Percentiles rank a stretch among this genome's conserved stretches.
These are phyloP conservation scores for Metarhizium robertsii DNA, from an alignment of 2,329 filamentous ascomycete genomes.

Conservation along the genomic window DNA sequence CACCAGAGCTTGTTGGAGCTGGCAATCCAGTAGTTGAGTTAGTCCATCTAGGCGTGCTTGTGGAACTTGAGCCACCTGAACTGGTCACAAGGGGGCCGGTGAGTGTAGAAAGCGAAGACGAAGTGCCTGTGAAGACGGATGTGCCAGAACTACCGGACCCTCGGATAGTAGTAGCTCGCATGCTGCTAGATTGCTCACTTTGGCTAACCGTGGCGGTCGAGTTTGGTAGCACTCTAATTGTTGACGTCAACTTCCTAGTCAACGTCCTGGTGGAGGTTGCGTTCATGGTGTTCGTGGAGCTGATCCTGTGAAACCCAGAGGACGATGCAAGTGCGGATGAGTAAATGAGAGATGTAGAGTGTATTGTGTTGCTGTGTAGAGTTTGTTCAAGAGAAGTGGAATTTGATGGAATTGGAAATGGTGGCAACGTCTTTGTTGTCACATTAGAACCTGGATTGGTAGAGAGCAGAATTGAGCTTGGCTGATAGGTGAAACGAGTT, in stretches of 20 bases:
- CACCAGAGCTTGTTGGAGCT: background rate
- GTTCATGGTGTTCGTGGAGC: background rate
- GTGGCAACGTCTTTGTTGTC: background rate
- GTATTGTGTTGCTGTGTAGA: background rate
- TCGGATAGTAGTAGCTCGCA: background rate
- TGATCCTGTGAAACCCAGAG: background rate
- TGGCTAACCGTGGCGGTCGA: background rate
- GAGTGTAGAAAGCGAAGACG: background rate
- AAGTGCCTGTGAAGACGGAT: background rate
- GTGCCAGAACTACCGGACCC: background rate
- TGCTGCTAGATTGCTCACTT: background rate
- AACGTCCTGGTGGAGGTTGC: background rate
- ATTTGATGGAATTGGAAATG: conserved; percentile 2
- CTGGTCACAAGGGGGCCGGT: background rate
- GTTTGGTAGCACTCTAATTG: background rate
- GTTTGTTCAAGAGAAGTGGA: conserved; percentile 1
- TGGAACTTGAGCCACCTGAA: background rate
- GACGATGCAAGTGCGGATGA: background rate
- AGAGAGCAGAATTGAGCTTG: conserved; percentile 1
- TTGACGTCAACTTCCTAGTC: background rate
- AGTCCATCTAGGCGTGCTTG: background rate
- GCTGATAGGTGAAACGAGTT: background rate
- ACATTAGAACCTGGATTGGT: background rate
- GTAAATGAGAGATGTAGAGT: background rate
- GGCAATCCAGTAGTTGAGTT: background rate